Evolutionary conservation across 345 rosid genomes (phyloP).

Genomic region (Iberis pinnata): DNA sequence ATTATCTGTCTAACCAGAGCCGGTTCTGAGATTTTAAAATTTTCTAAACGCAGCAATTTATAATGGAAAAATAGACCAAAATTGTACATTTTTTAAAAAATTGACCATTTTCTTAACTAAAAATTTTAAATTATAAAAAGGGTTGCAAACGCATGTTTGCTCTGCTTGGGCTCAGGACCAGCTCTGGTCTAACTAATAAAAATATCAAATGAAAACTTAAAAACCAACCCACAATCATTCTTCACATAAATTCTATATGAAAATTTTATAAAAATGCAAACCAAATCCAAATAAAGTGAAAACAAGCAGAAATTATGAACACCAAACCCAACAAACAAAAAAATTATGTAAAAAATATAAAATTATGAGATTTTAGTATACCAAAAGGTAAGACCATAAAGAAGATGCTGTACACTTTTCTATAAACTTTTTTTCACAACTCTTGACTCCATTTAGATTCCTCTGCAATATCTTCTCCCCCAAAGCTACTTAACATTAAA

Average conservation of each 20-base stretch:
- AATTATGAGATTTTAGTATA: background rate
- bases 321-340: constrained; percentile 15
- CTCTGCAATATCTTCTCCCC: constrained; percentile 10
- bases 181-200: constrained; percentile 15
- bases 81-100: too few species aligned
- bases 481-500: constrained; percentile 2
- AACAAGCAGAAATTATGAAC: constrained; percentile 16
- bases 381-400: constrained; percentile 6
- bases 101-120: too few species aligned
- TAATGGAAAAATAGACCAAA: too few species aligned
- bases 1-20: too few species aligned
- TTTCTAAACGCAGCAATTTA: too few species aligned
- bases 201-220: constrained; percentile 19
- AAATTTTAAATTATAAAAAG: too few species aligned
- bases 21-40: too few species aligned
- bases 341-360: constrained; percentile 4
- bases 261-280: constrained; percentile 1
- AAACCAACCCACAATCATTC: constrained; percentile 13
- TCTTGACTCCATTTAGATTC: constrained; percentile 10
- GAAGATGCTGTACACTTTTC: constrained; percentile 27
- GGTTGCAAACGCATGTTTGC: too few species aligned
- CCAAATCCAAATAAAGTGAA: constrained; percentile 4
- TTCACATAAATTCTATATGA: constrained; percentile 14
- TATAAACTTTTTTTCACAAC: constrained; percentile 2
- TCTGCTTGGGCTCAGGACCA: too few species aligned